Percentiles rank a stretch among this genome's conserved stretches.
Conservation (phyloP, 169 alveolate species). For the Cryptosporidium parvum region DNA sequence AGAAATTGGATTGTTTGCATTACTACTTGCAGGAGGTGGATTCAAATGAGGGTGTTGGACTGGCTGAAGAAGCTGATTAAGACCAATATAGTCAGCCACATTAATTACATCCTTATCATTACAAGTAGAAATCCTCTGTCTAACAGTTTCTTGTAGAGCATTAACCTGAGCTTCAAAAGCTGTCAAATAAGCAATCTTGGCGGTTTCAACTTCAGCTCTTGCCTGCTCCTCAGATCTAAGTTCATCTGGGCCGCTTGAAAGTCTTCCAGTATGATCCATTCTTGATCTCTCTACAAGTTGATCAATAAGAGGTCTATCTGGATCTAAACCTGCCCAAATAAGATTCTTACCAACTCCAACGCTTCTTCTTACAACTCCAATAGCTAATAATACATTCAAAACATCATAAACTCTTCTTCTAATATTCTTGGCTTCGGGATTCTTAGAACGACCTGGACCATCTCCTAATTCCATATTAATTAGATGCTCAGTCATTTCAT, state of each 20-base stretch:
- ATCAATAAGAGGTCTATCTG: conserved; percentile 72
- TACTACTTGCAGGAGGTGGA: neutral
- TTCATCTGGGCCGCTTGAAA: conserved; percentile 76
- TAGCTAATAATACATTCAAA: conserved; percentile 83
- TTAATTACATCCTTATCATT: conserved; percentile 59
- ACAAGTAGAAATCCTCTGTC: conserved; percentile 69
- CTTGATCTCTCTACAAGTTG: conserved; percentile 74
- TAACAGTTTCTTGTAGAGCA: conserved; percentile 69
- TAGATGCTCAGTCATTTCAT: conserved; percentile 72
- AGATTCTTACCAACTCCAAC: conserved; percentile 76
- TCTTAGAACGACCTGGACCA: conserved; percentile 75
- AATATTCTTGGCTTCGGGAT: conserved; percentile 84
- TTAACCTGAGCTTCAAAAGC: conserved; percentile 76
- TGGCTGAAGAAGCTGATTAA: conserved; percentile 58
- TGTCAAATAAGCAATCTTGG: conserved; percentile 73
- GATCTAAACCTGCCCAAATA: conserved; percentile 72
- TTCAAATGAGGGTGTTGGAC: conserved; percentile 70
- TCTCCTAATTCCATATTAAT: conserved; percentile 74
- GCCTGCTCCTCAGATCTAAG: conserved; percentile 75
- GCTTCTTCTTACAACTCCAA: conserved; percentile 79
- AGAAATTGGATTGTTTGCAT: conserved; percentile 24
- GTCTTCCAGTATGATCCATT: conserved; percentile 76
- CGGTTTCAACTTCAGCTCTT: conserved; percentile 75
- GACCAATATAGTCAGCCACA: conserved; percentile 72
- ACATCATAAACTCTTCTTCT: conserved; percentile 89